Conservation (phyloP, 2,329 filamentous ascomycete species). For the Dothistroma septosporum region DNA sequence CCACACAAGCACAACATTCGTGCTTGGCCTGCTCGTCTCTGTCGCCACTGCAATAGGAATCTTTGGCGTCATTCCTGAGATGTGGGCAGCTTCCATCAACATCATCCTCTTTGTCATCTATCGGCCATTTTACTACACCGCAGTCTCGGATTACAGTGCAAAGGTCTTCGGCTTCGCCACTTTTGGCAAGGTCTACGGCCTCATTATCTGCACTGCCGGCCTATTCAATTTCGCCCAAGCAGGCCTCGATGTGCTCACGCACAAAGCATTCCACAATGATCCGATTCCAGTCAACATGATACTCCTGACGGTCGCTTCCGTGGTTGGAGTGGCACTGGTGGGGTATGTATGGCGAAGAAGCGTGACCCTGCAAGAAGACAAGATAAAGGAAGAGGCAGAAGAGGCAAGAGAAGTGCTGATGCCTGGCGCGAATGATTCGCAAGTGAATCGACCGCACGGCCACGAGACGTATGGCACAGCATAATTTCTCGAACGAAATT, state of each 20-base stretch:
- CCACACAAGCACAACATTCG: slow-evolving; percentile 65
- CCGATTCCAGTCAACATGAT: slow-evolving; percentile 74
- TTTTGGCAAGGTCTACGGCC: slow-evolving; percentile 89
- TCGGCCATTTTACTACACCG: slow-evolving; percentile 84
- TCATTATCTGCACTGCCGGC: slow-evolving; percentile 81
- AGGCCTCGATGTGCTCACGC: slow-evolving; percentile 72
- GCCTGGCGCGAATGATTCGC: slow-evolving; percentile 31
- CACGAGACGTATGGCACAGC: slow-evolving; percentile 31
- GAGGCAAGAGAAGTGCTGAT: slow-evolving; percentile 38
- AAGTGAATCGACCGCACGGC: slow-evolving; percentile 28
- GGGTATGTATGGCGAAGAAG: slow-evolving; percentile 58
- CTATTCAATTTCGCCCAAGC: slow-evolving; percentile 80
- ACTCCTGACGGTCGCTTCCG: slow-evolving; percentile 57
- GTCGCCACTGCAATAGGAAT: slow-evolving; percentile 71
- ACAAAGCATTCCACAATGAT: slow-evolving; percentile 65
- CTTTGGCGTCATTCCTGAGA: slow-evolving; percentile 67
- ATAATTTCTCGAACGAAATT: slow-evolving; percentile 5
- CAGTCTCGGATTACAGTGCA: slow-evolving; percentile 80
- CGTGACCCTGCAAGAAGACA: slow-evolving; percentile 40
- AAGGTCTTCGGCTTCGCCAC: slow-evolving; percentile 91
- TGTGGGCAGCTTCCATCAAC: slow-evolving; percentile 71
- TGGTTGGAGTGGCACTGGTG: slow-evolving; percentile 63
- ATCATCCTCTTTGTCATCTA: slow-evolving; percentile 78
- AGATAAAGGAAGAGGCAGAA: slow-evolving; percentile 44
- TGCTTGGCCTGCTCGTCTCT: slow-evolving; percentile 65